Evolutionary conservation across 805 yeast species (phyloP).

Genomic region (Yarrowia divulgata): DNA sequence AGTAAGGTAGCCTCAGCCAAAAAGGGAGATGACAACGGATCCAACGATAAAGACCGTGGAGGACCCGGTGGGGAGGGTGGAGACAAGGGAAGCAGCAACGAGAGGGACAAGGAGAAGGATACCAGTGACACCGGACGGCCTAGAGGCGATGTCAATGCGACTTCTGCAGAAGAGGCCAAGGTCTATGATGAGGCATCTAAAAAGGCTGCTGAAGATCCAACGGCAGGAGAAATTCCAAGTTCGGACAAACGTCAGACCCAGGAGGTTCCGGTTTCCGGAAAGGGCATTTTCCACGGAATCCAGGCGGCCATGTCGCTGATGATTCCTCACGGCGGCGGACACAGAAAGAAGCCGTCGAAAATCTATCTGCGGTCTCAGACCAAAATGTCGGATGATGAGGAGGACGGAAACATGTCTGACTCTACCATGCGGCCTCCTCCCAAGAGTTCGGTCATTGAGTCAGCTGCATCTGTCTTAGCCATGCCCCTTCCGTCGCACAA

Average conservation of each 20-base stretch:
- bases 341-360: slow-evolving; percentile 27
- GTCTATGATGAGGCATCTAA: slow-evolving; percentile 24
- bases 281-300: slow-evolving; percentile 35
- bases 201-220: not conserved
- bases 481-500: slow-evolving; percentile 80
- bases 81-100: slow-evolving; percentile 24
- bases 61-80: slow-evolving; percentile 41
- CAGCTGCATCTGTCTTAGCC: slow-evolving; percentile 76
- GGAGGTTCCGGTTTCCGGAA: slow-evolving; percentile 8
- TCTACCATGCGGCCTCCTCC: slow-evolving; percentile 35
- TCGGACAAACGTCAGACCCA: not conserved
- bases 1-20: slow-evolving; percentile 57
- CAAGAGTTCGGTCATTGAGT: slow-evolving; percentile 75
- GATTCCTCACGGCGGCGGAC: slow-evolving; percentile 11
- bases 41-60: slow-evolving; percentile 41
- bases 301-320: slow-evolving; percentile 37
- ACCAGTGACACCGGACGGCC: slow-evolving; percentile 16
- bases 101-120: not conserved
- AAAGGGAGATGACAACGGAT: slow-evolving; percentile 41
- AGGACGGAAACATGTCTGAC: slow-evolving; percentile 5
- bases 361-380: slow-evolving; percentile 32
- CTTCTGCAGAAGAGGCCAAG: slow-evolving; percentile 2
- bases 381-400: slow-evolving; percentile 8
- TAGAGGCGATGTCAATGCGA: slow-evolving; percentile 1
- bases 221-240: slow-evolving; percentile 53